phyloP scores from a whole-genome alignment of 768 basidiomycete genomes.

The Tricholoma sp. region DNA sequence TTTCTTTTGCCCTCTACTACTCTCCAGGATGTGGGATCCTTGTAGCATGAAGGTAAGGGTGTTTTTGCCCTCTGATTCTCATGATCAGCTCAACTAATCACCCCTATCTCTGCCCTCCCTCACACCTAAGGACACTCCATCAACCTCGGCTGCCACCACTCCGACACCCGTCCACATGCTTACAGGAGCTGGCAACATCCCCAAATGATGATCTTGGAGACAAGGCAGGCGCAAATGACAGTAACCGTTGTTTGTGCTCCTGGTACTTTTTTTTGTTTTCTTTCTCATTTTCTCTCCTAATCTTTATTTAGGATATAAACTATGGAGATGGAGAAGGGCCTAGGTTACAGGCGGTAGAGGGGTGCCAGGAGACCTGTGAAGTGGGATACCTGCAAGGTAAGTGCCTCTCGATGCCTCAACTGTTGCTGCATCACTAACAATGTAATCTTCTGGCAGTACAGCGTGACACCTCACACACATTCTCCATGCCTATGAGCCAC shows the following conservation, averaged over 20 bases:
- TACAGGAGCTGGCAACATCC: background rate
- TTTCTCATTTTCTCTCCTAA: background rate
- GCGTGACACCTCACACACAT: background rate
- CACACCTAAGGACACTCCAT: background rate
- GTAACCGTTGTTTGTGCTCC: background rate
- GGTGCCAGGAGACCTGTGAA: background rate
- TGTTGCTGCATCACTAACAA: background rate
- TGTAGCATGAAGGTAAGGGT: background rate
- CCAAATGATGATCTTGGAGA: background rate
- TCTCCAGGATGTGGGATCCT: background rate
- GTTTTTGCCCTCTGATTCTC: background rate
- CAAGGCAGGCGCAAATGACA: background rate
- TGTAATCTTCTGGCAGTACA: background rate
- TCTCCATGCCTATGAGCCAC: no score
- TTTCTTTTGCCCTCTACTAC: background rate
- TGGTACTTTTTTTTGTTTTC: background rate
- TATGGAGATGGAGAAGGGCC: background rate
- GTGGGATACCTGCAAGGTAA: background rate
- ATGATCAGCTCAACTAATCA: background rate
- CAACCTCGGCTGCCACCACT: background rate
- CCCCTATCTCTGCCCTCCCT: background rate
- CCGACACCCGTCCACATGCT: background rate
- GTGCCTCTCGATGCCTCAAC: background rate
- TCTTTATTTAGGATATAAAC: background rate
- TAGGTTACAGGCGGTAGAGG: background rate